phyloP scores from a whole-genome alignment of 1,139 yeast species.

The Yueomyces sp. region DNA sequence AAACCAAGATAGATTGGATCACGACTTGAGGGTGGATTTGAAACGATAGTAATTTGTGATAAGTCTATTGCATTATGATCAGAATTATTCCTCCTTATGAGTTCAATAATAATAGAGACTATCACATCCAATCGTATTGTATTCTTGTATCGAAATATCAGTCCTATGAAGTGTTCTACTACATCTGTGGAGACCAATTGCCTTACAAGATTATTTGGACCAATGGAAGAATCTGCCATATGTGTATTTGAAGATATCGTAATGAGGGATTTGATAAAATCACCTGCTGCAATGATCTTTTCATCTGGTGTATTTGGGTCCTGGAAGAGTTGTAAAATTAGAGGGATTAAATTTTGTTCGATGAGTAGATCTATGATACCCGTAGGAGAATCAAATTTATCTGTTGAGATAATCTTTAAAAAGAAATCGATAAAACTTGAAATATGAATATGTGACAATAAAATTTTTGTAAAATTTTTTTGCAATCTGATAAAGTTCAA shows the following conservation, averaged over 20 bases:
- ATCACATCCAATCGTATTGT: constrained; percentile 83
- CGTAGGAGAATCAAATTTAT: constrained; percentile 50
- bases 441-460: constrained; percentile 41
- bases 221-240: constrained; percentile 34
- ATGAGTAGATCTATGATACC: constrained; percentile 46
- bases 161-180: constrained; percentile 45
- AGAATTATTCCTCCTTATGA: constrained; percentile 88
- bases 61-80: constrained; percentile 30
- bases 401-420: constrained; percentile 48
- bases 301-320: constrained; percentile 38
- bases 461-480: constrained; percentile 37
- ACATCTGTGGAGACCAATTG: constrained; percentile 68
- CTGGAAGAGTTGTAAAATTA: constrained; percentile 37
- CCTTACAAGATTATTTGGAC: constrained; percentile 86
- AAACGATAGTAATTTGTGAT: constrained; percentile 50
- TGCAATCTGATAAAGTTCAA: constrained; percentile 44
- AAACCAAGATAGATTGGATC: constrained; percentile 49
- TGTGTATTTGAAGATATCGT: constrained; percentile 75
- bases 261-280: constrained; percentile 81
- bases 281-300: constrained; percentile 86
- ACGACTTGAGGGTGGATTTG: constrained; percentile 85
- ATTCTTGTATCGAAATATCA: constrained; percentile 67
- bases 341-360: constrained; percentile 39
- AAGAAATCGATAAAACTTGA: constrained; percentile 66
- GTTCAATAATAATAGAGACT: constrained; percentile 74